phyloP scores from a whole-genome alignment of 352 stramenopile species.

The Globisporangium acanthophoron region DNA sequence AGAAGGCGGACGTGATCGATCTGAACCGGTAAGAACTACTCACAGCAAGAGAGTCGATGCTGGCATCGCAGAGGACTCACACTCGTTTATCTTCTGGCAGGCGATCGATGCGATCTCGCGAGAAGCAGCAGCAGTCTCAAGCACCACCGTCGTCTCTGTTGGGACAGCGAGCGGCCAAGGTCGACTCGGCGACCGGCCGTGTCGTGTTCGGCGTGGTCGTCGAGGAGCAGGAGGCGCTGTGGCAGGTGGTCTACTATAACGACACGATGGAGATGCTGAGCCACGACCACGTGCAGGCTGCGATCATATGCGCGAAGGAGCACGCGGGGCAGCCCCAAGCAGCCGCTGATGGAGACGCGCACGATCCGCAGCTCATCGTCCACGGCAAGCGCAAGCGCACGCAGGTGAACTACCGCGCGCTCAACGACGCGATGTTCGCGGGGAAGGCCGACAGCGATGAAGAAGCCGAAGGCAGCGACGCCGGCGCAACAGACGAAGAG shows the following conservation, averaged over 20 bases:
- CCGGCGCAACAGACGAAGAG: constrained; percentile 13
- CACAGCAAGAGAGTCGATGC: background rate
- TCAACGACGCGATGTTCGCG: constrained; percentile 78
- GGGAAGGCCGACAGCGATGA: constrained; percentile 53
- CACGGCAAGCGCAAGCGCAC: constrained; percentile 75
- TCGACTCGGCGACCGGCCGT: constrained; percentile 17
- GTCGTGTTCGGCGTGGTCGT: constrained; percentile 53
- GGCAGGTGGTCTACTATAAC: constrained; percentile 57
- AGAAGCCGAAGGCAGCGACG: constrained; percentile 33
- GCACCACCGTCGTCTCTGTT: constrained; percentile 11
- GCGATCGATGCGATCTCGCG: constrained; percentile 24
- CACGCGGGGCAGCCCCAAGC: background rate
- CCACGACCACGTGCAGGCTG: constrained; percentile 20
- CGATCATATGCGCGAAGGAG: constrained; percentile 25
- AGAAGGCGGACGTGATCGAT: constrained; percentile 47
- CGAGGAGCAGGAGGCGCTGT: constrained; percentile 22
- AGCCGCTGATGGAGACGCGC: constrained; percentile 10
- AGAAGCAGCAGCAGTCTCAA: background rate
- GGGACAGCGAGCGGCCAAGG: constrained; percentile 38
- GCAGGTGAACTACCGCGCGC: constrained; percentile 70
- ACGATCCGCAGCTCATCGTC: constrained; percentile 42
- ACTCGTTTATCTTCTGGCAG: background rate
- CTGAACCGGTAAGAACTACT: constrained; percentile 26
- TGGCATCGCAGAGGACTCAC: background rate
- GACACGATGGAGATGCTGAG: constrained; percentile 39